Evolutionary conservation across 2,329 filamentous ascomycete species (phyloP).

Genomic region (Emergomyces orientalis): DNA sequence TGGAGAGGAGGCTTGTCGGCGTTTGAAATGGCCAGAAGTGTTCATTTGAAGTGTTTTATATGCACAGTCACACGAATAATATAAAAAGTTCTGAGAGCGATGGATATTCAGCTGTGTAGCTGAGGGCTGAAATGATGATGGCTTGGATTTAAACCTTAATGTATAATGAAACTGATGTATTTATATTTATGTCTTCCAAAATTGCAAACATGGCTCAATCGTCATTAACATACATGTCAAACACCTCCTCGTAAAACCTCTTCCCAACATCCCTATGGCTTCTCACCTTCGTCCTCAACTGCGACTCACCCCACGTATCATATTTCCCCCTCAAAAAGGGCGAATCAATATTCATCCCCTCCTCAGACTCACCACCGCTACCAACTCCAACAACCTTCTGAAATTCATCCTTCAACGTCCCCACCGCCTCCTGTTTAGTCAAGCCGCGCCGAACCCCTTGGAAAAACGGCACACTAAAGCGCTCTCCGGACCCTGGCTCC

Average conservation of each 20-base stretch:
- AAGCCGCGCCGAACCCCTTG: constrained; percentile 43
- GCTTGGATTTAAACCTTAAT: not conserved
- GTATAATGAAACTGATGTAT: not conserved
- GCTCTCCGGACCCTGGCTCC: constrained; percentile 36
- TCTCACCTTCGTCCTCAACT: constrained; percentile 46
- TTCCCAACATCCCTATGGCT: constrained; percentile 43
- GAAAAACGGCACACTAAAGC: constrained; percentile 38
- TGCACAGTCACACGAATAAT: no score
- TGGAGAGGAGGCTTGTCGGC: not conserved
- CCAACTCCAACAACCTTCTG: constrained; percentile 5
- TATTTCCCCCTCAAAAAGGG: constrained; percentile 43
- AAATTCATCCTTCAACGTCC: constrained; percentile 34
- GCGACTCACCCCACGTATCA: constrained; percentile 48
- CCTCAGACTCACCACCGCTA: constrained; percentile 25
- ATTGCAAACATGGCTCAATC: constrained; percentile 14
- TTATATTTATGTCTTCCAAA: not conserved
- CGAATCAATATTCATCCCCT: constrained; percentile 38
- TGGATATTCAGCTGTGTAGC: not conserved
- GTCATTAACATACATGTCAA: constrained; percentile 41
- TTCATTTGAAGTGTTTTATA: not conserved
- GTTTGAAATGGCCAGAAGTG: not conserved
- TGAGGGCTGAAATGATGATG: not conserved
- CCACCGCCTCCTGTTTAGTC: constrained; percentile 38
- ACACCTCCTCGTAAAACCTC: constrained; percentile 42
- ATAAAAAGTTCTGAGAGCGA: no score